Base-by-base conservation (phyloP, 176 grass and related monocot genomes). In the Cenchrus fungigraminus region DNA sequence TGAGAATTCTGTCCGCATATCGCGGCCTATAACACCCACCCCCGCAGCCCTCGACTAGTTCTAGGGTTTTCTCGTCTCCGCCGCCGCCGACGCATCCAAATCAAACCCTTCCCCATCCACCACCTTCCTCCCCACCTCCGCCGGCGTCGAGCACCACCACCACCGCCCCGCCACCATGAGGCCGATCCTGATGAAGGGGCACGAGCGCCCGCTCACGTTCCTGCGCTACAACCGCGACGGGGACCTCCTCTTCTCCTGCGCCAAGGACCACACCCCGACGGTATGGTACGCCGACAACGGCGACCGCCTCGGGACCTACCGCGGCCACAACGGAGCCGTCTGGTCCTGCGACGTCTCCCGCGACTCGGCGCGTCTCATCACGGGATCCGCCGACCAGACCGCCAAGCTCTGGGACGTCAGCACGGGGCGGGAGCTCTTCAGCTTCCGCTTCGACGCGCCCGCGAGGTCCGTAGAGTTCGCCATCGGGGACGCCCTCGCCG, bases 101-200 rank as follows among this genome's bases (percentile, higher is more conserved):
- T 72, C 70, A 28, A 72, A 28, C 46, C 45, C 58, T 60, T 60
- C 59, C 59, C n/a, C 59, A 62, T 62, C 59, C 59, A 28, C 17
- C 40, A 7, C 70, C 70, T 28, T 20, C 4, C 45, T 32, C 6
- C 78, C 54, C 55, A 32, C 52, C 4, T 8, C 20, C 87, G 69
- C 42, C 84, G 84, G 73, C 74, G 49, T 55, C 46, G 69, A 40
- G 31, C 17, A 22, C 5, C 49, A 53, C 4, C 59, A 0, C 28
- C 28, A 3, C 51, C 9, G 1, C 67, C 14, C 7, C 20, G 52
- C 32, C 49, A 47, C 80, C 9, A 99, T 96, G 97, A 91, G 91
- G 88, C 90, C 91, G 71, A 99, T 99, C 73, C 81, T 99, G 84
- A 96, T 99, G 93, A 98, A 96, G 84, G 97, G 97, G 10, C 93